Evolutionary conservation across 2,329 filamentous ascomycete genomes (phyloP), one percentile per base, ranked within the genome.

Genomic region (Daldinia sp.): DNA sequence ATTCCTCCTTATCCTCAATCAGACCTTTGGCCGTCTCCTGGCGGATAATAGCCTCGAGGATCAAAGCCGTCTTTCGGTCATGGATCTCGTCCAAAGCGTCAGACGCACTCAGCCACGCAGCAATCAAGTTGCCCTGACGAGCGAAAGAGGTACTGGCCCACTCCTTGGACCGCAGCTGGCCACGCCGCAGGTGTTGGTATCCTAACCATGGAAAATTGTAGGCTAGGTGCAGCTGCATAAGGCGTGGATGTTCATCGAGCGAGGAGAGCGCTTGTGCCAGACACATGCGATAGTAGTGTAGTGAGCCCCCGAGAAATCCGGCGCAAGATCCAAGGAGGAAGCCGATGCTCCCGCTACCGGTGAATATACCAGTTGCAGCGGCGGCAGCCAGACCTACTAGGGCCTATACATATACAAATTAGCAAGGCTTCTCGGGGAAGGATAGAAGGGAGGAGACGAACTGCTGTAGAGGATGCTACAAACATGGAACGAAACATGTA

Each of bases 401-500:
- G 20, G 65, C 71, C 71, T 73, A 3, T 12, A 28, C 15, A 33
- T 18, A 7, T 2, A 26, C 42, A 48, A 30, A 23, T 10, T 26
- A 41, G 56, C 20, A 15, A 12, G 18, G 39, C 13, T 42, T 42
- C 18, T 50, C 23, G n/a, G 51, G 12, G 39, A 9, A 30, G 37
- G 6, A 30, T 12, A 13, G 18, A 23, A 12, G 28, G 26, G n/a
- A 28, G 12, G 55, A 57, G 46, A 66, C 68, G 12, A 12, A 69
- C 70, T 20, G 70, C 70, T 50, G 66, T 66, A 10, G 70, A 69
- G 3, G 68, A 71, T 4, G 71, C 60, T 18, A 71, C 69, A 20
- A 73, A 66, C 66, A 73, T 73, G 18, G 71, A 73, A 13, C 71
- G 63, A 56, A 73, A 71, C 69, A 73, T 73, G 56, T 68, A 73